Evolutionary conservation across 1,284 basidiomycete genomes (phyloP).

Genomic region (Apiotrichum montevideense): DNA sequence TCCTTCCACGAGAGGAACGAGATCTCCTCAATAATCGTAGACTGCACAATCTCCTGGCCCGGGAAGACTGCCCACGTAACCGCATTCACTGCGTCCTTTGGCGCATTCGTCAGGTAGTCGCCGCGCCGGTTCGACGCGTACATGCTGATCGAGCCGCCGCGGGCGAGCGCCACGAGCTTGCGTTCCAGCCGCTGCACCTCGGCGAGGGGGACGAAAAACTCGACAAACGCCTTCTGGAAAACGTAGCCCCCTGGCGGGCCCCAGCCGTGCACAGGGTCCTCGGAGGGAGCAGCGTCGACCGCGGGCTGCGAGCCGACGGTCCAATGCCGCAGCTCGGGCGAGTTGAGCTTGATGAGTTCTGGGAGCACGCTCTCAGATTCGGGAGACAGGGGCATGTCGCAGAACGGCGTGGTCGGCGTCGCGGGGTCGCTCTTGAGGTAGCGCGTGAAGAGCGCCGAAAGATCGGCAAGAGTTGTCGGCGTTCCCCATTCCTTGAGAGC

Average conservation of each 20-base stretch:
- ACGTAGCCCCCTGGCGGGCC: slow-evolving; percentile 88
- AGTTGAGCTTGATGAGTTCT: slow-evolving; percentile 68
- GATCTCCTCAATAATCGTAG: slow-evolving; percentile 94
- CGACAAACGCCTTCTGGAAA: slow-evolving; percentile 96
- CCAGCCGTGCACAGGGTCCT: slow-evolving; percentile 79
- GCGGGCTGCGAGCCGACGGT: slow-evolving; percentile 96
- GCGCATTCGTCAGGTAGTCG: slow-evolving; percentile 86
- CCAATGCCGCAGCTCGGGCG: slow-evolving; percentile 69
- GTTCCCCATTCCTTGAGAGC: slow-evolving; percentile 73
- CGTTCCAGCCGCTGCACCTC: slow-evolving; percentile 63
- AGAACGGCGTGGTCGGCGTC: slow-evolving; percentile 78
- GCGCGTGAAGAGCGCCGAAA: slow-evolving; percentile 71
- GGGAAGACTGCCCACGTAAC: slow-evolving; percentile 99
- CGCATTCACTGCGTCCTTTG: slow-evolving; percentile 88
- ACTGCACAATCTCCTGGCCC: slow-evolving; percentile 94
- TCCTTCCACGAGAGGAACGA: slow-evolving; percentile 99
- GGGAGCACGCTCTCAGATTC: slow-evolving; percentile 80
- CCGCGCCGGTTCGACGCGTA: slow-evolving; percentile 81
- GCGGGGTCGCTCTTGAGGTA: slow-evolving; percentile 62
- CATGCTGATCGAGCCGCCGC: slow-evolving; percentile 59
- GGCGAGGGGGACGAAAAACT: slow-evolving; percentile 73
- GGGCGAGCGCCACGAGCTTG: slow-evolving; percentile 21
- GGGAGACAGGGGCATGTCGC: slow-evolving; percentile 69
- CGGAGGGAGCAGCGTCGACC: slow-evolving; percentile 70
- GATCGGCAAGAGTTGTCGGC: slow-evolving; percentile 63